phyloP scores from a whole-genome alignment of 2,329 filamentous ascomycete species.

The Cladosporium halotolerans region DNA sequence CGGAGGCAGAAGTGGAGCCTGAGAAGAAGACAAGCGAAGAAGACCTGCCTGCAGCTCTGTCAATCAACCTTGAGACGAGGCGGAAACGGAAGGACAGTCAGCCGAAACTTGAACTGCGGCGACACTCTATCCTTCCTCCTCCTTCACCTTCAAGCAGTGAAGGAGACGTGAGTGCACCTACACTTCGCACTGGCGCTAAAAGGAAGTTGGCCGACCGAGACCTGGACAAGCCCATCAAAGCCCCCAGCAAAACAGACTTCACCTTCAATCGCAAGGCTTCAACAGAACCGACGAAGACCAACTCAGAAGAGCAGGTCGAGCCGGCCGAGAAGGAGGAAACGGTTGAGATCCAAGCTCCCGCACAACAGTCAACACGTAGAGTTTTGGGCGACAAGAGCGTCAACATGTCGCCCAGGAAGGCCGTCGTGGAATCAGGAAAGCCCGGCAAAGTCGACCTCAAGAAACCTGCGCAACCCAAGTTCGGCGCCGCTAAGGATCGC shows the following conservation, averaged over 20 bases:
- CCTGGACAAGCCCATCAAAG: constrained; percentile 36
- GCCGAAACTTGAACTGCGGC: constrained; percentile 37
- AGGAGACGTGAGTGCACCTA: constrained; percentile 25
- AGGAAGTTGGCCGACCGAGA: constrained; percentile 52
- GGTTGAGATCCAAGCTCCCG: background rate
- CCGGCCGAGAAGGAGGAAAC: constrained; percentile 1
- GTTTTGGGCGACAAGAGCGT: constrained; percentile 38
- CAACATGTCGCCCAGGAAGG: constrained; percentile 32
- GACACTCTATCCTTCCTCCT: constrained; percentile 38
- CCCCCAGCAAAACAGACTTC: constrained; percentile 37
- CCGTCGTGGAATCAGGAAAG: constrained; percentile 11
- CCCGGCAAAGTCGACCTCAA: constrained; percentile 12
- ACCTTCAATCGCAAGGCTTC: constrained; percentile 38
- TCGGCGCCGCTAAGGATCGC: constrained; percentile 15
- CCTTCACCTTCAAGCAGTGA: constrained; percentile 32
- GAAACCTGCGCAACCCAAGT: constrained; percentile 16
- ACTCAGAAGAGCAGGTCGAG: constrained; percentile 1
- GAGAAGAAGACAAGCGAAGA: constrained; percentile 20
- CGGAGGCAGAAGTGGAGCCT: background rate
- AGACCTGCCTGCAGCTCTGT: constrained; percentile 32
- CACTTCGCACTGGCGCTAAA: constrained; percentile 46
- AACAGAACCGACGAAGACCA: background rate
- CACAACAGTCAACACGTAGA: constrained; percentile 16
- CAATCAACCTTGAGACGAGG: constrained; percentile 47
- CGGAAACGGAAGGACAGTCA: constrained; percentile 47